Percentiles rank a stretch among this genome's conserved stretches.
These are phyloP conservation scores for Linum usitatissimum DNA, from an alignment of 345 rosid species.

Conservation along the genomic window DNA sequence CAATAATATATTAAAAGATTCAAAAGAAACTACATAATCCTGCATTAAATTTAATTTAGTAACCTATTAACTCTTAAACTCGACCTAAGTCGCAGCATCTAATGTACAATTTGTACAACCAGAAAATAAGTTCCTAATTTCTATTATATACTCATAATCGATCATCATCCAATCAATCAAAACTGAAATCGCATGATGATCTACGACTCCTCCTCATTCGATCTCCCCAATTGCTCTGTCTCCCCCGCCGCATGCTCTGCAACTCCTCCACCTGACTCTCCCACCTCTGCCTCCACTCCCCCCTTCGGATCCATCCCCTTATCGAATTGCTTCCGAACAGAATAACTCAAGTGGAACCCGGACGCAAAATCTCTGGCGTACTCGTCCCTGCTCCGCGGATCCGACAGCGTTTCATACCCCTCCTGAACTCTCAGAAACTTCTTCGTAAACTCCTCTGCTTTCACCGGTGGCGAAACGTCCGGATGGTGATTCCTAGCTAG, in stretches of 20 bases:
- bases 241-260: background rate
- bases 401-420: slow-evolving; percentile 26
- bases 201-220: background rate
- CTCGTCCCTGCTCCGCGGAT: slow-evolving; percentile 14
- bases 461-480: background rate
- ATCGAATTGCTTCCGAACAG: slow-evolving; percentile 11
- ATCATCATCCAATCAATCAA: background rate
- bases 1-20: too few relatives aligned
- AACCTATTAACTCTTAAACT: too few relatives aligned
- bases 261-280: background rate
- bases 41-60: too few relatives aligned
- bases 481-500: slow-evolving; percentile 2
- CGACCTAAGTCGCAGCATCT: too few relatives aligned
- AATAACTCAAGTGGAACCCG: slow-evolving; percentile 18
- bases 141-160: too few relatives aligned
- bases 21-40: too few relatives aligned
- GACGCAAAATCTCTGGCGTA: slow-evolving; percentile 22
- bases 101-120: too few relatives aligned
- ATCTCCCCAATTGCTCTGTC: background rate
- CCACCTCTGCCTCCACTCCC: background rate
- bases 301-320: background rate
- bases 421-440: slow-evolving; percentile 23
- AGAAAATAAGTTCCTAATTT: too few relatives aligned
- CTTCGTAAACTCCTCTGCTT: background rate
- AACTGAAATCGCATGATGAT: background rate